Percentiles rank a stretch among this genome's conserved stretches.
Conservation (phyloP, 495 filamentous ascomycete species). For the Hamigera avellanea region DNA sequence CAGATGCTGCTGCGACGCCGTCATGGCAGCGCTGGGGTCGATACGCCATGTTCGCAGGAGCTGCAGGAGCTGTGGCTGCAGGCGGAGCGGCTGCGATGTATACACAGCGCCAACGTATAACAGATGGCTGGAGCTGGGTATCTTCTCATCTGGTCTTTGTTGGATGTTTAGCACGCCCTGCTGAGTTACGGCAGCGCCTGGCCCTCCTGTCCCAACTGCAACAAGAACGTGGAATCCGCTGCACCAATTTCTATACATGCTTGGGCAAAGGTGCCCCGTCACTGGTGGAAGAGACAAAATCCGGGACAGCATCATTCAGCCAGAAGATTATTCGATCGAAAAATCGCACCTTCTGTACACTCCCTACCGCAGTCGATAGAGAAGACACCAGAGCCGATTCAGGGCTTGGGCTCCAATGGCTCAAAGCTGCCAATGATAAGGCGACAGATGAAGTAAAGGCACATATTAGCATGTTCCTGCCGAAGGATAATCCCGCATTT, state of each 20-base stretch:
- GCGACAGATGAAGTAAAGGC: slow-evolving; percentile 69
- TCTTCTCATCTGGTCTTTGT: slow-evolving; percentile 93
- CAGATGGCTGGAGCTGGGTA: slow-evolving; percentile 64
- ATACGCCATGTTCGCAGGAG: slow-evolving; percentile 73
- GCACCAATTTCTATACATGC: slow-evolving; percentile 72
- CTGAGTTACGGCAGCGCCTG: slow-evolving; percentile 63
- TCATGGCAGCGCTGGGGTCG: slow-evolving; percentile 67
- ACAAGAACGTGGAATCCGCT: slow-evolving; percentile 46
- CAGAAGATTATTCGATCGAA: slow-evolving; percentile 32
- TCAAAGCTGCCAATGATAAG: slow-evolving; percentile 61
- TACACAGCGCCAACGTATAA: slow-evolving; percentile 66
- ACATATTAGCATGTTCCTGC: slow-evolving; percentile 81
- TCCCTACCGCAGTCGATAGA: slow-evolving; percentile 44
- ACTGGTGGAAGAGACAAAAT: slow-evolving; percentile 19
- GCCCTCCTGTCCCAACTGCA: slow-evolving; percentile 42
- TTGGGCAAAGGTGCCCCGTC: slow-evolving; percentile 52
- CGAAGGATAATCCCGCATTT: slow-evolving; percentile 71
- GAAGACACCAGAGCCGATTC: not conserved
- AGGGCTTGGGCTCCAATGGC: slow-evolving; percentile 40
- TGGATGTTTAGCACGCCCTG: slow-evolving; percentile 66
- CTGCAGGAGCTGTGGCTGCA: slow-evolving; percentile 67
- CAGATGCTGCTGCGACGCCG: slow-evolving; percentile 42
- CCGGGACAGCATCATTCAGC: slow-evolving; percentile 21
- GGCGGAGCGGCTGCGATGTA: slow-evolving; percentile 86
- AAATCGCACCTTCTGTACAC: slow-evolving; percentile 71